Evolutionary conservation across 257 asterid genomes (phyloP).

Genomic region (Solanum sejunctum): DNA sequence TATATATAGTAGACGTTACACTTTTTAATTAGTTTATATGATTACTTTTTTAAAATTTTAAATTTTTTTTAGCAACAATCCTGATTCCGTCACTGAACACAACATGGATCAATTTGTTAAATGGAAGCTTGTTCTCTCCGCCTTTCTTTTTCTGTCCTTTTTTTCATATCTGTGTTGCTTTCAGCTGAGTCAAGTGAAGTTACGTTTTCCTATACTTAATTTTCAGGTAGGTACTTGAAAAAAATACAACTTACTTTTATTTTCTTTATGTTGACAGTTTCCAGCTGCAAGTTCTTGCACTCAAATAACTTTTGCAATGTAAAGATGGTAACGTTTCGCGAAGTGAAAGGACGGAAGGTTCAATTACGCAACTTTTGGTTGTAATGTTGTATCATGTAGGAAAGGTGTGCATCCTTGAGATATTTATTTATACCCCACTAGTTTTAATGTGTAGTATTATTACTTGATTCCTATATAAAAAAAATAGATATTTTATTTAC

Average conservation of each 20-base stretch:
- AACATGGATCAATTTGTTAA: not conserved
- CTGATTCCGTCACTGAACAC: accelerated
- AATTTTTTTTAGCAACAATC: too few relatives aligned
- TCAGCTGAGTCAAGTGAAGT: not conserved
- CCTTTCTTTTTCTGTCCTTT: not conserved
- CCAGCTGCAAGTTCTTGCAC: not conserved
- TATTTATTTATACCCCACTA: not conserved
- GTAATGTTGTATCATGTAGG: not conserved
- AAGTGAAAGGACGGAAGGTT: not conserved
- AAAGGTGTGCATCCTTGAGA: not conserved
- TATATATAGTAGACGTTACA: too few relatives aligned
- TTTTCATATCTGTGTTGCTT: not conserved
- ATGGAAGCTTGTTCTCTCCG: not conserved
- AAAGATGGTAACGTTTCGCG: not conserved
- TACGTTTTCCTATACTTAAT: not conserved
- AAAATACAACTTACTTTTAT: not conserved
- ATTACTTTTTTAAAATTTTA: too few relatives aligned
- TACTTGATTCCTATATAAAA: too few relatives aligned
- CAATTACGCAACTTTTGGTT: not conserved
- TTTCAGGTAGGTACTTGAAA: not conserved
- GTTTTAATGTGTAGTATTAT: too few relatives aligned
- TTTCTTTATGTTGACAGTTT: not conserved
- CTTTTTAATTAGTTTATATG: too few relatives aligned
- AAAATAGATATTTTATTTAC: not conserved
- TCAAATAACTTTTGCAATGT: not conserved